These are phyloP conservation scores for Ascoidea rubescens DNA, from an alignment of 805 yeast genomes.

Conservation along the genomic window DNA sequence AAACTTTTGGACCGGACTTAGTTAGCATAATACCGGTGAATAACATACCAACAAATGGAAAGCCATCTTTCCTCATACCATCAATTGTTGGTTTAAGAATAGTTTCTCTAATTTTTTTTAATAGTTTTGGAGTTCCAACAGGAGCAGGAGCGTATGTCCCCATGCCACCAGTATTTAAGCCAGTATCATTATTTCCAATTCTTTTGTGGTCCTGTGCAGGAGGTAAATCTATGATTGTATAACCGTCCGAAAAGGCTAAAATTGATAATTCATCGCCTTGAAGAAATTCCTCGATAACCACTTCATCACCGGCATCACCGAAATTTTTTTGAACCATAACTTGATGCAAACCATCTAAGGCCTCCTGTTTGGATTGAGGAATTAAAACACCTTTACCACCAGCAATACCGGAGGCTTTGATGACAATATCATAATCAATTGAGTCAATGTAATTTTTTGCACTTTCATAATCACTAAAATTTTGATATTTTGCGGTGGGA, in stretches of 20 bases:
- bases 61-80: slow-evolving; percentile 92
- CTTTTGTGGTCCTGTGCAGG: slow-evolving; percentile 98
- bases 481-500: slow-evolving; percentile 86
- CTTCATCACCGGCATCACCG: slow-evolving; percentile 88
- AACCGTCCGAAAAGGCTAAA: slow-evolving; percentile 86
- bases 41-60: slow-evolving; percentile 89
- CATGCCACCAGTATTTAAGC: slow-evolving; percentile 98
- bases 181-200: slow-evolving; percentile 83
- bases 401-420: slow-evolving; percentile 96
- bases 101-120: slow-evolving; percentile 55
- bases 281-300: slow-evolving; percentile 88
- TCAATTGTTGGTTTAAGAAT: slow-evolving; percentile 84
- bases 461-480: slow-evolving; percentile 61
- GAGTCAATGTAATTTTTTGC: slow-evolving; percentile 61
- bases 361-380: slow-evolving; percentile 76
- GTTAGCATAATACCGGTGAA: slow-evolving; percentile 93
- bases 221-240: slow-evolving; percentile 79
- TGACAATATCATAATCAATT: slow-evolving; percentile 65
- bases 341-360: slow-evolving; percentile 66
- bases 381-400: slow-evolving; percentile 98
- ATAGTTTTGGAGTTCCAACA: slow-evolving; percentile 55
- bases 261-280: slow-evolving; percentile 96
- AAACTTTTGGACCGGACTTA: slow-evolving; percentile 79
- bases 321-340: slow-evolving; percentile 85
- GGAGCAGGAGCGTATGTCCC: slow-evolving; percentile 99